These are phyloP conservation scores for Vigna trinervia DNA, from an alignment of 306 rosid species.

Conservation along the genomic window DNA sequence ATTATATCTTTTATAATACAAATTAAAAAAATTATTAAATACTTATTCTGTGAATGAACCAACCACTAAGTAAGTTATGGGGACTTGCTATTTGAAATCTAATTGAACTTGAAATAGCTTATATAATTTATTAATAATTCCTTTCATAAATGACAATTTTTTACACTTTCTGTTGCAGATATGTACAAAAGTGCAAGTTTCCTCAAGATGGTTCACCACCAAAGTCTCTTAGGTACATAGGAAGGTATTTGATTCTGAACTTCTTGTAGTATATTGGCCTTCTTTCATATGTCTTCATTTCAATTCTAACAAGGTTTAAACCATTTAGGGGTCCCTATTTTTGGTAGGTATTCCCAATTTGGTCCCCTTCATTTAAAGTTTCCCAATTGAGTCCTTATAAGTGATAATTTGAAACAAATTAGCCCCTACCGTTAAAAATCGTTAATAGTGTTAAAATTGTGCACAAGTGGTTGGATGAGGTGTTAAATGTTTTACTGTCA, in stretches of 20 bases:
- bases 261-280: background rate
- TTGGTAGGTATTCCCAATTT: no score
- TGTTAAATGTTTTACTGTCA: no score
- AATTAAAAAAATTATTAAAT: constrained; percentile 28
- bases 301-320: background rate
- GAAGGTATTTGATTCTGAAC: constrained; percentile 66
- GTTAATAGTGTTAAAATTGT: no score
- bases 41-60: constrained; percentile 87
- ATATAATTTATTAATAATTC: background rate
- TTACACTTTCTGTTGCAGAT: constrained; percentile 52
- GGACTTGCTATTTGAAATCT: constrained; percentile 31
- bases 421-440: no score
- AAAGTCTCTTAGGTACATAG: constrained; percentile 88
- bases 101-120: constrained; percentile 4
- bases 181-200: constrained; percentile 87
- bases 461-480: no score
- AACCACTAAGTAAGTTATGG: constrained; percentile 55
- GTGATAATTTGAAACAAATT: no score
- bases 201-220: constrained; percentile 83
- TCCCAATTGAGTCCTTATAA: no score
- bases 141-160: background rate
- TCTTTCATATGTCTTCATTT: constrained; percentile 27
- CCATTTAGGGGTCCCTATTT: no score
- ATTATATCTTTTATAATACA: no score
- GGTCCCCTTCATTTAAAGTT: no score